phyloP scores from a whole-genome alignment of 352 stramenopile genomes.

The Elongisporangium anandrum region DNA sequence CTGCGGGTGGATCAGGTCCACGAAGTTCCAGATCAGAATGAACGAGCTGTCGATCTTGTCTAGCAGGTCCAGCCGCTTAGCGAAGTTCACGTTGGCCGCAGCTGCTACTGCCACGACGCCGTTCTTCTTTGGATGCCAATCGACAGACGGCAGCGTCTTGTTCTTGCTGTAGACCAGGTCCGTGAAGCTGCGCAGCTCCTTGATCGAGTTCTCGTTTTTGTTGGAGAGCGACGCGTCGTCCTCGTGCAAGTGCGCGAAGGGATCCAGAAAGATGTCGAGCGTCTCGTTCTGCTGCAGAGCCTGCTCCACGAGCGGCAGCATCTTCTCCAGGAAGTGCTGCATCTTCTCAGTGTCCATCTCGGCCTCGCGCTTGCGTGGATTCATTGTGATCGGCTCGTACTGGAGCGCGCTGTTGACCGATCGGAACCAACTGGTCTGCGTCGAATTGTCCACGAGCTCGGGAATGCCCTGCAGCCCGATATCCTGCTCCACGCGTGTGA shows the following conservation, averaged over 20 bases:
- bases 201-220: constrained; percentile 85
- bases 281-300: constrained; percentile 85
- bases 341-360: constrained; percentile 73
- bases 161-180: constrained; percentile 94
- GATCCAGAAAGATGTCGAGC: constrained; percentile 80
- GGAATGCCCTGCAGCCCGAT: constrained; percentile 70
- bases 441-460: constrained; percentile 58
- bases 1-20: constrained; percentile 91
- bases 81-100: constrained; percentile 82
- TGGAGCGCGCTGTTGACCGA: constrained; percentile 79
- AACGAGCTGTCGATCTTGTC: constrained; percentile 83
- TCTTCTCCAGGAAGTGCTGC: constrained; percentile 56
- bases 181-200: constrained; percentile 91
- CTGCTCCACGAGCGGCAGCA: constrained; percentile 67
- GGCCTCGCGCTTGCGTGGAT: constrained; percentile 18
- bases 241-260: constrained; percentile 65
- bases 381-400: constrained; percentile 72
- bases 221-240: constrained; percentile 54
- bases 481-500: constrained; percentile 73
- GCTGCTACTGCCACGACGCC: constrained; percentile 86
- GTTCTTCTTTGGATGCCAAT: constrained; percentile 90
- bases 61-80: constrained; percentile 73
- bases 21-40: constrained; percentile 94
- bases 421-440: constrained; percentile 82
- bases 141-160: constrained; percentile 84